These are phyloP conservation scores for Blastomyces percursus DNA, from an alignment of 2,329 filamentous ascomycete genomes.

Conservation along the genomic window DNA sequence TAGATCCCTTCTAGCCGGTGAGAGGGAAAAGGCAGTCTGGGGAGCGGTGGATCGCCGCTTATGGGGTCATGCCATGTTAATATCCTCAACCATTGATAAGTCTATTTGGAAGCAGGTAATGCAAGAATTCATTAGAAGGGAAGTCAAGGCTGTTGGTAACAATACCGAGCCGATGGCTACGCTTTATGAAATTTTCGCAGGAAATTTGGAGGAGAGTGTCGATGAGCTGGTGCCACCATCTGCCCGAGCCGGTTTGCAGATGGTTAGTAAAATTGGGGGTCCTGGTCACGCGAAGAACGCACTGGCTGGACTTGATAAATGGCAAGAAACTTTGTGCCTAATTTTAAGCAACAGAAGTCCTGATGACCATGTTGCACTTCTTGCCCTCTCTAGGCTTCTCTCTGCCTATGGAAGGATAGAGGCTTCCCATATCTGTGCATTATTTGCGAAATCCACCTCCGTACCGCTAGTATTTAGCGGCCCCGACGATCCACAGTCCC, in stretches of 20 bases:
- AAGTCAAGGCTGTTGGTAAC: slow-evolving; percentile 70
- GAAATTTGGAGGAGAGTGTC: slow-evolving; percentile 86
- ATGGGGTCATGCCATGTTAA: slow-evolving; percentile 93
- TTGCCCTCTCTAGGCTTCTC: slow-evolving; percentile 70
- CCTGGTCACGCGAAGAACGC: slow-evolving; percentile 56
- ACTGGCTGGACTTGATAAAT: slow-evolving; percentile 78
- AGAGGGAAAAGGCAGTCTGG: slow-evolving; percentile 88
- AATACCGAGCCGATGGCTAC: slow-evolving; percentile 82
- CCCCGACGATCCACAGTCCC: slow-evolving; percentile 64
- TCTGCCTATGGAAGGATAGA: slow-evolving; percentile 78
- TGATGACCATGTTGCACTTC: slow-evolving; percentile 65
- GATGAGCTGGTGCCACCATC: slow-evolving; percentile 92
- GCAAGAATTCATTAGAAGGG: slow-evolving; percentile 89
- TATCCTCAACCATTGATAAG: slow-evolving; percentile 66
- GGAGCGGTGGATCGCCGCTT: slow-evolving; percentile 81
- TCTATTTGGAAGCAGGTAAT: slow-evolving; percentile 81
- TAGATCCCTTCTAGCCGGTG: slow-evolving; percentile 55
- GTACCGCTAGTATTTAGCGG: slow-evolving; percentile 61
- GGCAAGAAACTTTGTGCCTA: slow-evolving; percentile 79
- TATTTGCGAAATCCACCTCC: slow-evolving; percentile 58
- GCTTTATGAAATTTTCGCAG: slow-evolving; percentile 85
- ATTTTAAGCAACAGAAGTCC: slow-evolving; percentile 78
- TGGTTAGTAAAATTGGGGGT: slow-evolving; percentile 61
- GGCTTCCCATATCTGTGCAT: slow-evolving; percentile 85
- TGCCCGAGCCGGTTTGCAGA: slow-evolving; percentile 80